Evolutionary conservation across 805 yeast genomes (phyloP), one percentile per base, ranked within the genome.

Genomic region (Wickerhamomyces queroliae): DNA sequence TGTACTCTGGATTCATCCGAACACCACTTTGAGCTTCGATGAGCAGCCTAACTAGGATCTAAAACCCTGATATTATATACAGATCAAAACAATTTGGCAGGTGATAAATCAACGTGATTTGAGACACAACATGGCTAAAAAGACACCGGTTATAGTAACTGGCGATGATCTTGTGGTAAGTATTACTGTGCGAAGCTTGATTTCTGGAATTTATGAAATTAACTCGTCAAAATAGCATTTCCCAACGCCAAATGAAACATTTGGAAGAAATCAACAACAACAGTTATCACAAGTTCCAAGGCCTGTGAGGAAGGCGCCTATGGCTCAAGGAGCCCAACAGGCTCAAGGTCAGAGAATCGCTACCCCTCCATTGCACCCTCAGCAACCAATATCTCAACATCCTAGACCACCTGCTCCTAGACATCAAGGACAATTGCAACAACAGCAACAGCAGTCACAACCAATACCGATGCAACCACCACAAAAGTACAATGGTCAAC

Each of bases 161-260:
- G 54, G 50, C 2, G 60, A 55, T 43, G 60, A 55, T 19, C 41
- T 53, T 19, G 42, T 44, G 32, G 58, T 54, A 36, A 24, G 56
- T 40, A 3, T 18, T 21, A 11, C 21, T 22, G 8, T 13, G 3
- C 11, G 8, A 8, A 8, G 8, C 11, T 23, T 11, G 11, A 23
- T 23, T 8, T 8, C 11, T 8, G 25, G 11, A 8, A 23, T 8
- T 8, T 23, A 8, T 23, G 25, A n/a, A n/a, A n/a, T 23, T 10
- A 13, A 25, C 9, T 20, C 8, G 33, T 21, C n/a, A 13, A 12
- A 7, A 4, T 2, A 56, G 58, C 49, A 49, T 36, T 54, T 53
- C 33, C 61, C 61, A 8, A 56, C 61, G 5, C 61, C 61, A 1
- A 48, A 53, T 3, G 56, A 55, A 33, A 59, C 61, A 12, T 56